phyloP scores from a whole-genome alignment of 495 filamentous ascomycete genomes.

The Podospora australis region DNA sequence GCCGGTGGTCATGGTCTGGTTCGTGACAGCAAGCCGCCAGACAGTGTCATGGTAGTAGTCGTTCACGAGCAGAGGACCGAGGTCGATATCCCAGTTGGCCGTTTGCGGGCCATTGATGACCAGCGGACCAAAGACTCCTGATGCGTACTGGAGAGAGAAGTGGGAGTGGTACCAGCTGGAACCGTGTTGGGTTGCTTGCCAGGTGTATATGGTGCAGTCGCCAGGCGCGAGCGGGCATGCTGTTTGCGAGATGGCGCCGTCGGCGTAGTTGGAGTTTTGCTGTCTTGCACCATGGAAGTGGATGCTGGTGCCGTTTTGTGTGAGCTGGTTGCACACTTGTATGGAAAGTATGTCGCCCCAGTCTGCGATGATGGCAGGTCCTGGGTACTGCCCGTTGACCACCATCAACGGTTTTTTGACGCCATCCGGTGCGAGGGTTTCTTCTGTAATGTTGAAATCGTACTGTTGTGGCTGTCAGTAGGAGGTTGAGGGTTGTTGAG shows the following conservation, averaged over 20 bases:
- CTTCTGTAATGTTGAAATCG: slow-evolving; percentile 28
- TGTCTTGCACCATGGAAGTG: slow-evolving; percentile 51
- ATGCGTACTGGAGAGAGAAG: slow-evolving; percentile 47
- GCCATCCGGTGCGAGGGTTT: slow-evolving; percentile 38
- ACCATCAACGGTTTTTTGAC: slow-evolving; percentile 35
- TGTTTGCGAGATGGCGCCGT: slow-evolving; percentile 40
- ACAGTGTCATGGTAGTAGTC: slow-evolving; percentile 40
- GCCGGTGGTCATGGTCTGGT: slow-evolving; percentile 15
- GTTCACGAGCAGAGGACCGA: slow-evolving; percentile 40
- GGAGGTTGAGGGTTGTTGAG: slow-evolving; percentile 32
- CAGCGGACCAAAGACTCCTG: slow-evolving; percentile 43
- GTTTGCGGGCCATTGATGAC: slow-evolving; percentile 43
- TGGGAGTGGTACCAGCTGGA: slow-evolving; percentile 57
- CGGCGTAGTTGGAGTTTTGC: slow-evolving; percentile 17
- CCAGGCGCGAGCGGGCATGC: slow-evolving; percentile 46
- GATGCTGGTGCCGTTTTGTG: slow-evolving; percentile 37
- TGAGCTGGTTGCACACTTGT: slow-evolving; percentile 47
- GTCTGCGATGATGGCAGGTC: slow-evolving; percentile 29
- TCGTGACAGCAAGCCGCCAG: slow-evolving; percentile 14
- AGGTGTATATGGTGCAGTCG: slow-evolving; percentile 21
- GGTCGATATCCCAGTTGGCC: slow-evolving; percentile 45
- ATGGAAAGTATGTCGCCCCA: slow-evolving; percentile 55
- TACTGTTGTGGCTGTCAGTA: slow-evolving; percentile 37
- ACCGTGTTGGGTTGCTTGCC: slow-evolving; percentile 41
- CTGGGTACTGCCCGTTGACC: slow-evolving; percentile 32